Conservation (phyloP, 257 asterid species). For the Solanum medicagineum region DNA sequence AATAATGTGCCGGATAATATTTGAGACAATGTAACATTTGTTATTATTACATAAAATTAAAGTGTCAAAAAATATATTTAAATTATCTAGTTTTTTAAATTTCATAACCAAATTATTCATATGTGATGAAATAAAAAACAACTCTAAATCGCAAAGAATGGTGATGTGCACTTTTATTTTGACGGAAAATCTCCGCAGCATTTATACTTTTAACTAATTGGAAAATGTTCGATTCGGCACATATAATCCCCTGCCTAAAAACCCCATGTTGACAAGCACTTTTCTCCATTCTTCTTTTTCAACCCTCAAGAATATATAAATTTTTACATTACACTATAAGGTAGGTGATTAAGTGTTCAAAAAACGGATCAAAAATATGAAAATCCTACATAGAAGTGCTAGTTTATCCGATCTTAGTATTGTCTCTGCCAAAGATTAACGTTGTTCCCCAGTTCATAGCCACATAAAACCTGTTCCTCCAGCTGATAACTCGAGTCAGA, state of each 20-base stretch:
- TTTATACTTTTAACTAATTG: too few relatives aligned
- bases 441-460: constrained; percentile 89
- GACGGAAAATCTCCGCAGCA: neutral
- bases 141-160: too few relatives aligned
- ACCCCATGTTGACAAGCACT: neutral
- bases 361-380: neutral
- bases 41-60: too few relatives aligned
- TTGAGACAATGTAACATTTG: neutral
- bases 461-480: constrained; percentile 89
- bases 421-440: constrained; percentile 76
- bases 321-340: neutral
- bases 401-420: constrained; percentile 43
- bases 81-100: too few relatives aligned
- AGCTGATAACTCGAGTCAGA: constrained; percentile 68
- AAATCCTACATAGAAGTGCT: neutral
- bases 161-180: too few relatives aligned
- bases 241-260: too few relatives aligned
- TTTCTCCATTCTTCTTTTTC: neutral
- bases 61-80: too few relatives aligned
- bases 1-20: neutral
- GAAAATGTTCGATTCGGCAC: too few relatives aligned
- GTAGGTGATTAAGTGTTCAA: neutral
- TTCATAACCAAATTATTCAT: too few relatives aligned
- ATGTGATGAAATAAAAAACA: too few relatives aligned
- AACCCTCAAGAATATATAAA: neutral